Conservation (phyloP, 2,329 filamentous ascomycete species). For the Trichoderma pleuroti region DNA sequence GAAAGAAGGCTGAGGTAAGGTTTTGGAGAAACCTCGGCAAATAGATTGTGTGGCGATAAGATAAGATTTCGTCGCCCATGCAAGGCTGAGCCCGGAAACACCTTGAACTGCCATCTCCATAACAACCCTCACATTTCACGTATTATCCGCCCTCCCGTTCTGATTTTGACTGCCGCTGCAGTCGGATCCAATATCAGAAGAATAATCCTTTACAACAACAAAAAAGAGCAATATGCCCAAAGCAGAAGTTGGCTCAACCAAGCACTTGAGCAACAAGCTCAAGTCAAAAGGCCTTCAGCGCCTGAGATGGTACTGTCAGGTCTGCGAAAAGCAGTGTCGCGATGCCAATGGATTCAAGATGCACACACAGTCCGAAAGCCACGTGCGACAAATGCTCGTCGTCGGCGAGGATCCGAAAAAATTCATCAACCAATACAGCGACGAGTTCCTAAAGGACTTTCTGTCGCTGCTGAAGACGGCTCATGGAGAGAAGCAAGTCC, state of each 20-base stretch:
- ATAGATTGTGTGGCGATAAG: constrained; percentile 10
- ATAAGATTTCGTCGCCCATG: constrained; percentile 18
- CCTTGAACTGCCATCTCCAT: background rate
- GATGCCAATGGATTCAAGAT: constrained; percentile 92
- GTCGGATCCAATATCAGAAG: background rate
- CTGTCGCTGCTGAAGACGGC: constrained; percentile 71
- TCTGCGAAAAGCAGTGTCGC: constrained; percentile 62
- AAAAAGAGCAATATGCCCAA: constrained; percentile 68
- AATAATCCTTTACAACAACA: constrained; percentile 8
- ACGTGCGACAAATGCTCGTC: constrained; percentile 82
- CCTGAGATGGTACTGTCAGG: constrained; percentile 86
- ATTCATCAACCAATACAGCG: constrained; percentile 76
- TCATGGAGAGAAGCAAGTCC: constrained; percentile 86
- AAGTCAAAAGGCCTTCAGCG: constrained; percentile 76
- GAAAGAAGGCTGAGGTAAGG: constrained; percentile 10
- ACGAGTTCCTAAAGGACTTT: constrained; percentile 79
- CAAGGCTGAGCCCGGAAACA: constrained; percentile 19
- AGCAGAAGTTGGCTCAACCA: constrained; percentile 89
- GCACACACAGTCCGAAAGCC: constrained; percentile 79
- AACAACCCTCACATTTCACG: background rate
- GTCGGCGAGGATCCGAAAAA: constrained; percentile 86
- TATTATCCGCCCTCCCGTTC: background rate
- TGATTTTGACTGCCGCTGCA: background rate
- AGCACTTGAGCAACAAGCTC: constrained; percentile 85
- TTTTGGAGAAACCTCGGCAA: background rate